These are phyloP conservation scores for Byssothecium circinans DNA, from an alignment of 2,329 filamentous ascomycete species.

Conservation along the genomic window DNA sequence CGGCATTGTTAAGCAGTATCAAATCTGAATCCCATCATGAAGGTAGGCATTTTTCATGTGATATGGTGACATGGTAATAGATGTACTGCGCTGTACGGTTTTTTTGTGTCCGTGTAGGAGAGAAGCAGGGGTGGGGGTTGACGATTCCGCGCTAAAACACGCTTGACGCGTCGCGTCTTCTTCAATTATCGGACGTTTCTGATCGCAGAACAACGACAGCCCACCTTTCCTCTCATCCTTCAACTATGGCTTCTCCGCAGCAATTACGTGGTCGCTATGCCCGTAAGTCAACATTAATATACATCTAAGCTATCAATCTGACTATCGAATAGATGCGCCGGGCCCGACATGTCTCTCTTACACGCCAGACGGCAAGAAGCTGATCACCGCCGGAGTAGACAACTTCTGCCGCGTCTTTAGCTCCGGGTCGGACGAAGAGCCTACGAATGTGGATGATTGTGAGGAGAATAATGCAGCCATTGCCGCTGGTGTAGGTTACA, in stretches of 20 bases:
- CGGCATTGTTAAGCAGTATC: too few species aligned
- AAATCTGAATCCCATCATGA: too few species aligned
- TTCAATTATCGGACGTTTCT: too few species aligned
- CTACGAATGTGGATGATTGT: conserved; percentile 86
- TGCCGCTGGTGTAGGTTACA: conserved; percentile 61
- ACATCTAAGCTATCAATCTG: conserved; percentile 2
- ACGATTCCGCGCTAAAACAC: not conserved
- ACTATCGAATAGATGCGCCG: conserved; percentile 66
- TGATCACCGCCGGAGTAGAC: conserved; percentile 91
- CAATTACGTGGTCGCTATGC: conserved; percentile 35
- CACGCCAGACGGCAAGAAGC: conserved; percentile 80
- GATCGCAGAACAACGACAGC: conserved; percentile 1
- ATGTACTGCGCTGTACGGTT: too few species aligned
- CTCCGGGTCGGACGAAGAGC: conserved; percentile 89
- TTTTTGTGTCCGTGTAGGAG: too few species aligned
- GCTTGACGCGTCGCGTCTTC: conserved; percentile 4
- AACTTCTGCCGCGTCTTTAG: conserved; percentile 92
- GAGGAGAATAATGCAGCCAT: conserved; percentile 84
- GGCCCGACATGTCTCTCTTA: conserved; percentile 87
- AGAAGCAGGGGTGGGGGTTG: not conserved
- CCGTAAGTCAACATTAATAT: conserved; percentile 23
- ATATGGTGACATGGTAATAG: too few species aligned
- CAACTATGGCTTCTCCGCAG: conserved; percentile 23
- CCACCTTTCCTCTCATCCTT: conserved; percentile 37
- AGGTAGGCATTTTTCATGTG: too few species aligned